These are phyloP conservation scores for Boletus reticuloceps DNA, from an alignment of 768 basidiomycete species.

Conservation along the genomic window DNA sequence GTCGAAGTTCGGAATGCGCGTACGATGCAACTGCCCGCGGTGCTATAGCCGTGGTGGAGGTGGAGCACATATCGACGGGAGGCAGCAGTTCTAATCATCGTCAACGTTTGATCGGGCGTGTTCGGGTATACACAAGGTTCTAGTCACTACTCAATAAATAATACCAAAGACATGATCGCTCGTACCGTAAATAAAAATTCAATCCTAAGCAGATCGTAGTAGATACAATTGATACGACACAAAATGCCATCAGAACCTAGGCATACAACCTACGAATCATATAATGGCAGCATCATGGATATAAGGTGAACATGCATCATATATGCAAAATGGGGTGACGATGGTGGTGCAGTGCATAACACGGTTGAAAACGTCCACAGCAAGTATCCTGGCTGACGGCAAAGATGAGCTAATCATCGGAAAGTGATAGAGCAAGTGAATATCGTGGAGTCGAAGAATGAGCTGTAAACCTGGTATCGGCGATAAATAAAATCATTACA, in stretches of 20 bases:
- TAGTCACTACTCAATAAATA: too few species aligned
- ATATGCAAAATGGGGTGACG: conserved; percentile 1
- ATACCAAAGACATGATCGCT: too few species aligned
- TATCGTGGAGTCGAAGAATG: conserved; percentile 3
- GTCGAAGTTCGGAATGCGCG: conserved; percentile 34
- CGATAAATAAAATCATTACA: conserved; percentile 3
- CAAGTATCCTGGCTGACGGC: conserved; percentile 9
- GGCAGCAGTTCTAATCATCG: conserved; percentile 1
- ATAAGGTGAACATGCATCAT: conserved; percentile 14
- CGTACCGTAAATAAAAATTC: neutral
- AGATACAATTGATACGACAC: conserved; percentile 14
- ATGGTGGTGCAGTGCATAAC: conserved; percentile 3
- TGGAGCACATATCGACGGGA: neutral
- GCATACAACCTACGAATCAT: conserved; percentile 22
- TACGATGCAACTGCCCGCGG: neutral
- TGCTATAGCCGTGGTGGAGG: neutral
- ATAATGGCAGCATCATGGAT: conserved; percentile 15
- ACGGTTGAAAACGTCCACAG: conserved; percentile 2
- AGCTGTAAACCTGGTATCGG: neutral
- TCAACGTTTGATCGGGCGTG: too few species aligned
- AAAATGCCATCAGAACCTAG: conserved; percentile 13
- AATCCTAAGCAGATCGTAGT: neutral
- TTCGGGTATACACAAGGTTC: neutral
- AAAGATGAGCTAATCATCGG: conserved; percentile 5
- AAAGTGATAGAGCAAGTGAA: conserved; percentile 6